Percentiles rank a stretch among this genome's conserved stretches.
Evolutionary conservation across 352 stramenopile species (phyloP).

Genomic region (Phytophthora tentaculata): DNA sequence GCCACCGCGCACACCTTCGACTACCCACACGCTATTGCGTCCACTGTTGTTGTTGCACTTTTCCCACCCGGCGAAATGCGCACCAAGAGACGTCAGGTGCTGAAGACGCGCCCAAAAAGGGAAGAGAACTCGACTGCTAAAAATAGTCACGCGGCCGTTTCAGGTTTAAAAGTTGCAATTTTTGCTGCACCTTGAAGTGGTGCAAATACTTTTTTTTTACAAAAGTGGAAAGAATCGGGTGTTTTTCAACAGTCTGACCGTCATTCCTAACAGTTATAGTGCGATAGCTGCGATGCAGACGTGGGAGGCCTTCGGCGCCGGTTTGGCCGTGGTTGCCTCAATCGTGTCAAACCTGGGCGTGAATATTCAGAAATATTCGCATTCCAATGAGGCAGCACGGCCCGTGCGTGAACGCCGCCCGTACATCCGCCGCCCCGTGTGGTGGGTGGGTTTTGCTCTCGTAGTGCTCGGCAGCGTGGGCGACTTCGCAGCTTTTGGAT

Average conservation of each 20-base stretch:
- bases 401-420: constrained; percentile 58
- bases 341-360: constrained; percentile 90
- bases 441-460: constrained; percentile 84
- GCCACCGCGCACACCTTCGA: background rate
- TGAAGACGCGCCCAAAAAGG: constrained; percentile 27
- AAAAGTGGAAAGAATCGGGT: constrained; percentile 8
- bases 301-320: constrained; percentile 84
- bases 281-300: constrained; percentile 48
- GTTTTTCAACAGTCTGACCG: background rate
- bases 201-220: background rate
- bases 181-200: constrained; percentile 23
- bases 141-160: constrained; percentile 35
- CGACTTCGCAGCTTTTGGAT: constrained; percentile 91
- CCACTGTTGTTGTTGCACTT: constrained; percentile 31
- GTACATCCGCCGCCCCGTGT: constrained; percentile 89
- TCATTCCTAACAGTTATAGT: constrained; percentile 15
- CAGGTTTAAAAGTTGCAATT: constrained; percentile 18
- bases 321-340: constrained; percentile 78
- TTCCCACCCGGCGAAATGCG: constrained; percentile 13
- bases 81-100: constrained; percentile 20
- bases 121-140: constrained; percentile 3
- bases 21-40: background rate
- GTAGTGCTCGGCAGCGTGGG: constrained; percentile 84
- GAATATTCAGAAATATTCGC: constrained; percentile 92
- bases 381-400: constrained; percentile 59